Conservation (phyloP, 106 monocot species). For the Dendrobium catenatum region DNA sequence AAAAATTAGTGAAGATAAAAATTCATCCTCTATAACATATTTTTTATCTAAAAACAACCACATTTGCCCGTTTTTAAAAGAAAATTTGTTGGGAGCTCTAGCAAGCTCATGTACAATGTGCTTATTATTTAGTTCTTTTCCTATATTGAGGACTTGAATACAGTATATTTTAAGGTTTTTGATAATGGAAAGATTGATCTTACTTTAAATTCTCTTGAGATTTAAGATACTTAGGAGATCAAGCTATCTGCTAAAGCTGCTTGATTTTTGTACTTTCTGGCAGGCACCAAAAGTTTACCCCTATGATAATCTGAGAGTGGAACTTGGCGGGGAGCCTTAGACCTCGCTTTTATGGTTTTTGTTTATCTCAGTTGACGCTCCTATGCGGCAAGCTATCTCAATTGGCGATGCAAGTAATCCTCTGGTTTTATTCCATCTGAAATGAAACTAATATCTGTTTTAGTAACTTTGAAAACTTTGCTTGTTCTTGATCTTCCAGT, state of each 20-base stretch:
- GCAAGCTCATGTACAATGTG: too few species aligned
- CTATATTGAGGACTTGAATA: too few species aligned
- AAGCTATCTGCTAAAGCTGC: not conserved
- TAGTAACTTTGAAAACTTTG: not conserved
- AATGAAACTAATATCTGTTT: not conserved
- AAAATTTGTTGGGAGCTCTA: too few species aligned
- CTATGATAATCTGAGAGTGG: conserved; percentile 66
- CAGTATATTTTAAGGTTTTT: not conserved
- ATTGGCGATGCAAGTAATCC: not conserved
- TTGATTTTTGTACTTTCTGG: not conserved
- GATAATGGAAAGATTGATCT: not conserved
- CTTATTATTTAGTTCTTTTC: too few species aligned
- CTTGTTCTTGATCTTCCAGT: not conserved
- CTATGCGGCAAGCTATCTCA: not conserved
- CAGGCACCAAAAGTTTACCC: conserved; percentile 84
- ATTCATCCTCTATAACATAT: too few species aligned
- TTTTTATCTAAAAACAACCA: too few species aligned
- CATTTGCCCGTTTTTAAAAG: too few species aligned
- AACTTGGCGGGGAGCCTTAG: conserved; percentile 67
- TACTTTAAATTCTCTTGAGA: not conserved
- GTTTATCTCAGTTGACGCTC: too few species aligned
- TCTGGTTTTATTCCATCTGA: not conserved
- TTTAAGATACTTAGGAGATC: not conserved
- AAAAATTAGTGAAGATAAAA: too few species aligned
- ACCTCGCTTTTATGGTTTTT: not conserved